These are phyloP conservation scores for Gnetum montanum DNA, from an alignment of 75 land plant species.

Conservation along the genomic window DNA sequence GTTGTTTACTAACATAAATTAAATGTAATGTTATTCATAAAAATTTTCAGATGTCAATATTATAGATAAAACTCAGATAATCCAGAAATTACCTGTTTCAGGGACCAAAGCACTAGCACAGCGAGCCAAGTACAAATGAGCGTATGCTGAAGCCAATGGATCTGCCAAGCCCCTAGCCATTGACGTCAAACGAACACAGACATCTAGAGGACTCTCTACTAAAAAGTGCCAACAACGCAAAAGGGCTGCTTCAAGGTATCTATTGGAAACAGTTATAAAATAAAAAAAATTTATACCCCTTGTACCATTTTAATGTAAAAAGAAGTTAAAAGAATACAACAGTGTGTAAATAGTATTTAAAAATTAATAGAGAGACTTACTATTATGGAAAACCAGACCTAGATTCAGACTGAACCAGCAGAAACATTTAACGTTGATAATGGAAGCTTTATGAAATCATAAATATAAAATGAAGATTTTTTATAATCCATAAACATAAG, in stretches of 20 bases:
- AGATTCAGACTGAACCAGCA: too few relatives aligned
- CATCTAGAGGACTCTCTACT: conserved; percentile 27
- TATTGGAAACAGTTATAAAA: conserved; percentile 17
- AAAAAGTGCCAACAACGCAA: conserved; percentile 67
- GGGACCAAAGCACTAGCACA: conserved; percentile 38
- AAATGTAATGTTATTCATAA: too few relatives aligned
- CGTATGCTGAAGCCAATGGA: conserved; percentile 78
- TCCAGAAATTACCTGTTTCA: conserved; percentile 52
- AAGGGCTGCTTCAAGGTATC: conserved; percentile 80
- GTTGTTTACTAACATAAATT: too few relatives aligned
- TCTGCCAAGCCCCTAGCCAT: conserved; percentile 81
- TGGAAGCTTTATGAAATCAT: too few relatives aligned
- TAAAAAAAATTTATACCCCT: background rate
- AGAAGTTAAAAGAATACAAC: too few relatives aligned
- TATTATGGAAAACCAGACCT: too few relatives aligned
- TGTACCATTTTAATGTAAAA: background rate
- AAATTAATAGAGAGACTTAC: too few relatives aligned
- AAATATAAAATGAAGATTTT: too few relatives aligned
- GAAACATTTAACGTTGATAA: too few relatives aligned
- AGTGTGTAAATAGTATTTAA: too few relatives aligned
- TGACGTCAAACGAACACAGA: conserved; percentile 44
- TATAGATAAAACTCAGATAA: too few relatives aligned
- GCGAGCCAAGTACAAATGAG: conserved; percentile 61
- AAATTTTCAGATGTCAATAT: background rate
- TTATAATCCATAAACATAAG: too few relatives aligned